Base-by-base conservation (phyloP, 495 filamentous ascomycete genomes). In the Chaetomium cochliodes region DNA sequence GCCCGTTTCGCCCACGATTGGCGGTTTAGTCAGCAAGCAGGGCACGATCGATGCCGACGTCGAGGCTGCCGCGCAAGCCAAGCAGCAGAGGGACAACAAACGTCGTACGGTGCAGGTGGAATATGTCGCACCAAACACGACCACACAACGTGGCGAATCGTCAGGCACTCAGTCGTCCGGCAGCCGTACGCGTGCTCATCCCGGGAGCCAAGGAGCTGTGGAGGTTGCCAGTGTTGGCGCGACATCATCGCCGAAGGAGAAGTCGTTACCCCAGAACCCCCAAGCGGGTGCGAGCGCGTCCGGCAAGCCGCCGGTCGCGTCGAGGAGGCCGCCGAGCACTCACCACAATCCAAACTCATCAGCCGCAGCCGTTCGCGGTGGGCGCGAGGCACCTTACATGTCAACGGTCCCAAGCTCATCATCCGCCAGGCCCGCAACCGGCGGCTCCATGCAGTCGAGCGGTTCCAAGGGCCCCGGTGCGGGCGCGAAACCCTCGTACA, bases 91-190 rank as follows among this genome's bases (percentile, higher is more conserved):
- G 23, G 94, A 97, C 70, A 88, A 89, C 67, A 98, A 98, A 76
- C 87, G 94, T 44, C 85, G 92, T 60, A 99, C 94, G 0, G 92
- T 99, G 0, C 94, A 99, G 76, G 91, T 98, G 15, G 94, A 99
- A 78, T 99, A 99, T 79, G 96, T 99, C 57, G 89, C 92, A 47
- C 96, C 94, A 44, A 86, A 87, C 37, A 94, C 91, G 20, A 87
- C 91, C 67, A 97, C 94, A 5, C 81, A 83, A 68, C 74, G 81
- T 33, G 80, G 80, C n/a, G 82, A 84, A 50, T 37, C 76, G 12
- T 67, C 75, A 46, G 62, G 63, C 23, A 42, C 64, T 22, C 70
- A 73, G 28, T 42, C 61, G 13, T 70, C 68, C 42, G 66, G 72
- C 54, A 74, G 78, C 53, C 77, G 77, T 66, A 84, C 83, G n/a